A percentile compares a stretch with the other conserved stretches of the same genome.
Evolutionary conservation across 306 rosid genomes (phyloP).

Genomic region (Cucumis melo): DNA sequence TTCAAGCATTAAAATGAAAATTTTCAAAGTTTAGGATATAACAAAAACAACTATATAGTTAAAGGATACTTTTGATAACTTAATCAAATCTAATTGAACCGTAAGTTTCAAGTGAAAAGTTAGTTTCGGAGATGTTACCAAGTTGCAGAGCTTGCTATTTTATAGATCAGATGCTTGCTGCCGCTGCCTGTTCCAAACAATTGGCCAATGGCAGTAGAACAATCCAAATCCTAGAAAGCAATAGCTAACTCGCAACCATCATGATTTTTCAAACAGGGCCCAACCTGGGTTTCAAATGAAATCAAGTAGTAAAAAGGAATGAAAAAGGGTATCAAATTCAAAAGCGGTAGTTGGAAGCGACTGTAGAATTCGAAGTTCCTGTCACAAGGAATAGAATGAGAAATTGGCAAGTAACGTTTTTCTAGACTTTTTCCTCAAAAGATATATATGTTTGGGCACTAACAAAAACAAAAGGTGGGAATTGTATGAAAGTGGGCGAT

Average conservation of each 20-base stretch:
- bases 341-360: not conserved
- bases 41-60: too few species aligned
- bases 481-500: slow-evolving; percentile 4
- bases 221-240: not conserved
- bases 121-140: not conserved
- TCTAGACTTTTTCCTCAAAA: not conserved
- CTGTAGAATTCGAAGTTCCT: not conserved
- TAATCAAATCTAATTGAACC: not conserved
- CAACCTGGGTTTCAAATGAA: not conserved
- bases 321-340: not conserved
- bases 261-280: not conserved
- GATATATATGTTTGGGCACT: not conserved
- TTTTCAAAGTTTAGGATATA: too few species aligned
- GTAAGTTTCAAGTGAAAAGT: not conserved
- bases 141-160: not conserved
- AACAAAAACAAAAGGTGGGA: not conserved
- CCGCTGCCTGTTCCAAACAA: not conserved
- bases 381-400: not conserved
- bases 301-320: not conserved
- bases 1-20: too few species aligned
- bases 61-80: too few species aligned
- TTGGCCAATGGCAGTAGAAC: not conserved
- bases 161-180: not conserved
- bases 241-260: not conserved
- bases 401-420: not conserved